Evolutionary conservation across 371 early-diverging fungal genomes (phyloP), one percentile per base, ranked within the genome.

Genomic region (Homolaphlyctis polyrhiza): DNA sequence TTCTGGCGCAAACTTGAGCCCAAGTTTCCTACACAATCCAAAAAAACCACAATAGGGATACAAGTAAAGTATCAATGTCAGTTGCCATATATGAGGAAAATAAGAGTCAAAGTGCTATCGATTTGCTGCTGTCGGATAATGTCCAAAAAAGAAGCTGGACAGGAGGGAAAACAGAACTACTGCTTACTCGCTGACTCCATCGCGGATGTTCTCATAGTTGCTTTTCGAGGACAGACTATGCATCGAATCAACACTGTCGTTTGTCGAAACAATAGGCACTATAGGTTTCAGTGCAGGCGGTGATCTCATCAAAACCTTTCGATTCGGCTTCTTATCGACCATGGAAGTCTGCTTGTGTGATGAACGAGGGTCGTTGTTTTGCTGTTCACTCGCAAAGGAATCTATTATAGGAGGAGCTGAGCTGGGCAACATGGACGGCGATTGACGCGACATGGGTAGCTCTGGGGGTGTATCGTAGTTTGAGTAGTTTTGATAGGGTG

Each of bases 121-220:
- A 27, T 33, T 25, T 21, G 35, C 16, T 32, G n/a, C n/a, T n/a
- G n/a, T n/a, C n/a, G n/a, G n/a, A n/a, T n/a, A n/a, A n/a, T n/a
- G n/a, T n/a, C 23, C 45, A 23, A 23, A 45, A 16, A 45, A 45
- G 45, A 45, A 16, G 23, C 16, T 45, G 45, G 16, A 45, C 23
- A 18, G 45, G 35, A 14, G 33, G 55, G 34, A 62, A 0, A 61
- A 23, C 4, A 14, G 21, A 58, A 25, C 28, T 4, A 58, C 39
- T 32, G 25, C 72, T 25, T 67, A 76, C 79, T 87, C 88, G n/a
- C 88, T 87, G 45, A 89, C 86, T n/a, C 92, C 93, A 65, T 91
- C 90, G 21, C 88, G 75, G 16, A 91, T 81, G 60, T 90, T 87
- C 63, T 90, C 89, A 72, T 92, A 94, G 67, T 94, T 94, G 70